Evolutionary conservation across 2,329 filamentous ascomycete genomes (phyloP).

Genomic region (Curvularia hawaiiensis): DNA sequence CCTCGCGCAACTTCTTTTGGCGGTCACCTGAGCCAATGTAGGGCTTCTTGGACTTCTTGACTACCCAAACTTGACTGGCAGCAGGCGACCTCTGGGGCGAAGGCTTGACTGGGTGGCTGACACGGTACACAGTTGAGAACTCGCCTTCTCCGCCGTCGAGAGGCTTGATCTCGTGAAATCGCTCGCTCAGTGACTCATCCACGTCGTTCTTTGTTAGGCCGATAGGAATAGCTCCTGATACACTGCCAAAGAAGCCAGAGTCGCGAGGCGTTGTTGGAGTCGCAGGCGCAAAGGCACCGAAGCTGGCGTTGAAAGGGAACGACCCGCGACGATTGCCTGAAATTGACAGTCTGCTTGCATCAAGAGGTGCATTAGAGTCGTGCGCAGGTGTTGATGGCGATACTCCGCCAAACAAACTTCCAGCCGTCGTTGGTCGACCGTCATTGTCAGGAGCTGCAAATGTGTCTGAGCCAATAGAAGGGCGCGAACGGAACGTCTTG

Average conservation of each 20-base stretch:
- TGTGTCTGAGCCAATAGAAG: constrained; percentile 54
- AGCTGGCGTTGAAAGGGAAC: constrained; percentile 45
- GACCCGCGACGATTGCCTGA: constrained; percentile 60
- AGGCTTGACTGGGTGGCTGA: constrained; percentile 58
- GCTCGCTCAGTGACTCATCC: constrained; percentile 72
- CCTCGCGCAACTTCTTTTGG: constrained; percentile 83
- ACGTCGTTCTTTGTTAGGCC: constrained; percentile 73
- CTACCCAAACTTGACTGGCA: constrained; percentile 70
- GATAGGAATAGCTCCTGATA: constrained; percentile 63
- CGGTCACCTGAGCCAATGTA: constrained; percentile 80
- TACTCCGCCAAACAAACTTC: constrained; percentile 60
- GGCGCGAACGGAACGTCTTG: constrained; percentile 53
- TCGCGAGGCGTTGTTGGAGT: constrained; percentile 77
- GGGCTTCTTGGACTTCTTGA: constrained; percentile 88
- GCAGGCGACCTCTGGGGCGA: constrained; percentile 35
- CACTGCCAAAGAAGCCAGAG: constrained; percentile 62
- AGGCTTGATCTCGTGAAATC: constrained; percentile 78
- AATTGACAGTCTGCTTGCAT: constrained; percentile 83
- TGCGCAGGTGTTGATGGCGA: constrained; percentile 77
- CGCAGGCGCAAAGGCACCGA: constrained; percentile 68
- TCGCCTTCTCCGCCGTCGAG: constrained; percentile 79
- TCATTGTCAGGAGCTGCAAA: constrained; percentile 49
- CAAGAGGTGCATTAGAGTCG: constrained; percentile 74
- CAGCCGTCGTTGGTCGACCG: constrained; percentile 55
- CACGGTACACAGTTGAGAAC: constrained; percentile 90